Percentiles rank a stretch among this genome's conserved stretches.
These are phyloP conservation scores for Agrocybe pediades DNA, from an alignment of 768 basidiomycete genomes.

Conservation along the genomic window DNA sequence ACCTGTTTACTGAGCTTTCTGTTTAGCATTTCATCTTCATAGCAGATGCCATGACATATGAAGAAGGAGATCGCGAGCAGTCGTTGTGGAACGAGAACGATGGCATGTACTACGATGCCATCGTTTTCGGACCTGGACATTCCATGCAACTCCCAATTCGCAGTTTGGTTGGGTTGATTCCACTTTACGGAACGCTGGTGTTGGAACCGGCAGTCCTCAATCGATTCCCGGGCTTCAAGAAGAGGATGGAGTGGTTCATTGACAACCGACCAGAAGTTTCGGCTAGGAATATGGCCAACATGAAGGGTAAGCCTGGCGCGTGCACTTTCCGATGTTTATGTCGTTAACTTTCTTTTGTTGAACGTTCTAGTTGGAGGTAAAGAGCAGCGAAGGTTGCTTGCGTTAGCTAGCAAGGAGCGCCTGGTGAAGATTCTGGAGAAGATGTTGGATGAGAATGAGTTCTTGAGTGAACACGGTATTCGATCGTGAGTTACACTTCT, in stretches of 20 bases:
- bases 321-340: neutral
- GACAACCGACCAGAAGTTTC: conserved; percentile 89
- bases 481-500: conserved; percentile 74
- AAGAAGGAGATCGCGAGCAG: conserved; percentile 71
- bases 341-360: conserved; percentile 2
- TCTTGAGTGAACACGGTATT: conserved; percentile 93
- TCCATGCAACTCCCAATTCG: conserved; percentile 92
- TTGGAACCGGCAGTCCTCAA: conserved; percentile 89
- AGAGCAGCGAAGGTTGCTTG: conserved; percentile 86
- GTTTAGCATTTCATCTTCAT: conserved; percentile 95
- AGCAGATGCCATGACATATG: conserved; percentile 97
- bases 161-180: conserved; percentile 96
- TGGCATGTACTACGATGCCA: conserved; percentile 98
- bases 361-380: conserved; percentile 61
- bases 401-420: conserved; percentile 90
- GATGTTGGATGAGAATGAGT: conserved; percentile 98
- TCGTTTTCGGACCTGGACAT: conserved; percentile 79
- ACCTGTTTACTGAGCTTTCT: neutral
- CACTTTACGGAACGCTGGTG: conserved; percentile 92
- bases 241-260: conserved; percentile 98
- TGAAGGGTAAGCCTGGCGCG: conserved; percentile 62
- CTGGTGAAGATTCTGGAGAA: conserved; percentile 87
- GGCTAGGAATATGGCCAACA: conserved; percentile 93
- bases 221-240: conserved; percentile 96
- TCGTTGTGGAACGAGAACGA: conserved; percentile 96